Percentiles rank a stretch among this genome's conserved stretches.
phyloP scores from a whole-genome alignment of 441 rosid species.

The Raphanus hybrid region DNA sequence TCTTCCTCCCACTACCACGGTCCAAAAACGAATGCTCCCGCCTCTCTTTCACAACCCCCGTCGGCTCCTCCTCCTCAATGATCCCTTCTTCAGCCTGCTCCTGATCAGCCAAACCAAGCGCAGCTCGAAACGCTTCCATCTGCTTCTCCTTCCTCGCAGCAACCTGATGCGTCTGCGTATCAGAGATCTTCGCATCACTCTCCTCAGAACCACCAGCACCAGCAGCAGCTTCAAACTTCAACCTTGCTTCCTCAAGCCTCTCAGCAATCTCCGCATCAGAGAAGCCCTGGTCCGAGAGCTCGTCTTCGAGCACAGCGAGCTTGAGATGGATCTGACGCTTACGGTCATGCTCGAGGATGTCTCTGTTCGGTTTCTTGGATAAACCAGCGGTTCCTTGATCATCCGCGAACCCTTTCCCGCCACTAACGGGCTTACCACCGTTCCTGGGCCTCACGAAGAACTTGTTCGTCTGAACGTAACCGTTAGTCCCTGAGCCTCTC shows the following conservation, averaged over 20 bases:
- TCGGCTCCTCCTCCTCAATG: slow-evolving; percentile 45
- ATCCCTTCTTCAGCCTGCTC: slow-evolving; percentile 50
- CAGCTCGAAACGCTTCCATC: slow-evolving; percentile 86
- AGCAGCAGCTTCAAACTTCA: slow-evolving; percentile 65
- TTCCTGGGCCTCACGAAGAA: slow-evolving; percentile 72
- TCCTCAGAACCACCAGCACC: slow-evolving; percentile 25
- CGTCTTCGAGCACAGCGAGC: slow-evolving; percentile 82
- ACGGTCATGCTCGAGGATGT: slow-evolving; percentile 88
- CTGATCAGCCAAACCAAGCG: slow-evolving; percentile 63
- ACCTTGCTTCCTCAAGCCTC: slow-evolving; percentile 77
- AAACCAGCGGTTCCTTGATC: slow-evolving; percentile 88
- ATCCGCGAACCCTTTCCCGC: slow-evolving; percentile 63
- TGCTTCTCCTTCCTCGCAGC: slow-evolving; percentile 97
- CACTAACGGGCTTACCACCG: slow-evolving; percentile 64
- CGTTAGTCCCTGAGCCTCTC: slow-evolving; percentile 95
- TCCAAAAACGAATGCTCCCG: slow-evolving; percentile 75
- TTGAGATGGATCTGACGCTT: slow-evolving; percentile 89
- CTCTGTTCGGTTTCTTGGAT: slow-evolving; percentile 78
- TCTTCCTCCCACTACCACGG: slow-evolving; percentile 60
- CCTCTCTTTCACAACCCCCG: slow-evolving; percentile 46
- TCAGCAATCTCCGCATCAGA: slow-evolving; percentile 79
- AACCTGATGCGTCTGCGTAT: slow-evolving; percentile 89
- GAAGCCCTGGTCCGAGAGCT: slow-evolving; percentile 78
- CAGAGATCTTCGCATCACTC: slow-evolving; percentile 63
- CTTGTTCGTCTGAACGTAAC: slow-evolving; percentile 86